A percentile compares a stretch with the other conserved stretches of the same genome.
Conservation (phyloP, 495 filamentous ascomycete genomes). For the Talaromyces adpressus region DNA sequence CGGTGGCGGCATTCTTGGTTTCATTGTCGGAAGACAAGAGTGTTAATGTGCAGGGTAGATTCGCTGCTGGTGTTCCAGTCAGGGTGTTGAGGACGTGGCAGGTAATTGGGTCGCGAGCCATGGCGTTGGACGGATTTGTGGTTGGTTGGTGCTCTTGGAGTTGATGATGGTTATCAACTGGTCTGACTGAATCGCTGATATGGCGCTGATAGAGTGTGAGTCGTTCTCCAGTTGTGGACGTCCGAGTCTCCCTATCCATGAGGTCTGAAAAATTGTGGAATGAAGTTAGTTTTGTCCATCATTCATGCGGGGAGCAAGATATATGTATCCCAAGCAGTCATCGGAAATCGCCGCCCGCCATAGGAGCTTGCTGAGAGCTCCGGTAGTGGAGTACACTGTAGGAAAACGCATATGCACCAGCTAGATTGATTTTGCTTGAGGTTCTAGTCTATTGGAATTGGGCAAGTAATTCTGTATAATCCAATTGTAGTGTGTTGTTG, state of each 20-base stretch:
- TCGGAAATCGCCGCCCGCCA: constrained; percentile 9
- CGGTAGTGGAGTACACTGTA: neutral
- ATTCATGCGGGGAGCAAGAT: constrained; percentile 2
- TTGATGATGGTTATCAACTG: constrained; percentile 10
- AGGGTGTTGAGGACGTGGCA: constrained; percentile 68
- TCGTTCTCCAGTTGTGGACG: constrained; percentile 27
- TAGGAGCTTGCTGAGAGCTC: neutral
- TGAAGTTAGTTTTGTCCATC: neutral
- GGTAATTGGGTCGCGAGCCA: constrained; percentile 69
- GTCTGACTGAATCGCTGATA: neutral
- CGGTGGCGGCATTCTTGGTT: constrained; percentile 17
- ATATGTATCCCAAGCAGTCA: neutral
- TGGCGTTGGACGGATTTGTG: constrained; percentile 45
- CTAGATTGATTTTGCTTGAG: neutral
- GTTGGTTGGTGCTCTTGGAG: constrained; percentile 6
- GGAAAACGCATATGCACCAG: neutral
- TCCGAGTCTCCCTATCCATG: constrained; percentile 3
- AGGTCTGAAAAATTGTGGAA: neutral
- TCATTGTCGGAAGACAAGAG: constrained; percentile 29
- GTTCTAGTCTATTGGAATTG: neutral
- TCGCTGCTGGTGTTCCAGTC: constrained; percentile 55
- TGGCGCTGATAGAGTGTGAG: constrained; percentile 34
- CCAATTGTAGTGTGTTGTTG: too few species aligned
- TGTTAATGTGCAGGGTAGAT: constrained; percentile 49
- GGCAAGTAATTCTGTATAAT: too few species aligned